These are phyloP conservation scores for Phlyctochytrium bullatum DNA, from an alignment of 192 early-diverging fungal genomes.

Conservation along the genomic window DNA sequence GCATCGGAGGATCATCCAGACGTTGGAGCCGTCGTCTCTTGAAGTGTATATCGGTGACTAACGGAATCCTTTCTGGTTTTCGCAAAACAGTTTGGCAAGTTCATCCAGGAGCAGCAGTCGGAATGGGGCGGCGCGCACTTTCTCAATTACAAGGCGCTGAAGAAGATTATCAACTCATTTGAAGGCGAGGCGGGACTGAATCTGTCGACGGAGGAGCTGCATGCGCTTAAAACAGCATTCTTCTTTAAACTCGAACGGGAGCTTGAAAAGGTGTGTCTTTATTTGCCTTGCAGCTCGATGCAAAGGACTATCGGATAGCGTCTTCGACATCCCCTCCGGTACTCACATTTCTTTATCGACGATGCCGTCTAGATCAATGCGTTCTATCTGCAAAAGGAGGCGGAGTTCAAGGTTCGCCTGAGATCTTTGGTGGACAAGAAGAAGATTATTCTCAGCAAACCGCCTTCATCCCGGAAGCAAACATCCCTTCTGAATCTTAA, in stretches of 20 bases:
- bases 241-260: conserved; percentile 98
- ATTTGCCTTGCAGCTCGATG: neutral
- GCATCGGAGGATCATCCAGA: no score
- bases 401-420: conserved; percentile 86
- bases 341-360: neutral
- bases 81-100: conserved; percentile 92
- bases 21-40: no score
- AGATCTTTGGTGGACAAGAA: conserved; percentile 61
- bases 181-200: conserved; percentile 23
- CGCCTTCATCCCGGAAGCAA: conserved; percentile 38
- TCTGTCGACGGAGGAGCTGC: conserved; percentile 37
- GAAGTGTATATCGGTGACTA: no score
- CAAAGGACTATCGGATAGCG: no score
- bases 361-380: conserved; percentile 70
- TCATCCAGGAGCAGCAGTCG: conserved; percentile 87
- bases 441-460: conserved; percentile 19
- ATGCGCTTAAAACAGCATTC: conserved; percentile 91
- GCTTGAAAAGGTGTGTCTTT: conserved; percentile 73
- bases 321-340: no score
- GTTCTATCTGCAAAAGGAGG: conserved; percentile 97
- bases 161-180: conserved; percentile 85
- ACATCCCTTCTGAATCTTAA: conserved; percentile 70
- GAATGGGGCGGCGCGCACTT: conserved; percentile 90
- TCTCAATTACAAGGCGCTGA: conserved; percentile 96
- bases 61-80: no score